phyloP scores from a whole-genome alignment of 2,329 filamentous ascomycete species.

The Ascochyta fabae region DNA sequence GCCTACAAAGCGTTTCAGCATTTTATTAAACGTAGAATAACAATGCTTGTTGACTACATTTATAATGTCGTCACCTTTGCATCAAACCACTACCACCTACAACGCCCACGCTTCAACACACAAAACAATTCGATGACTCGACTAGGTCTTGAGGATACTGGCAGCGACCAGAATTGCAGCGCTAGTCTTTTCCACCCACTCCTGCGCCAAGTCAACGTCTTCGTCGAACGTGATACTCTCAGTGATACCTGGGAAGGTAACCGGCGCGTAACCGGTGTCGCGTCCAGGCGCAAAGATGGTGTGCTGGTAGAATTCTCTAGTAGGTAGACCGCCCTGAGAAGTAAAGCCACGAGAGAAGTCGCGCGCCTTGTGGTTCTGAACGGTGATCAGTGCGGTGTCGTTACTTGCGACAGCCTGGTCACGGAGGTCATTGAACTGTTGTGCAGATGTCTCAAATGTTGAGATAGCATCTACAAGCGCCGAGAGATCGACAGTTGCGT shows the following conservation, averaged over 20 bases:
- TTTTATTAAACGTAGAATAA: too few relatives aligned
- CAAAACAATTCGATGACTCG: not conserved
- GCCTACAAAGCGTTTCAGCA: too few relatives aligned
- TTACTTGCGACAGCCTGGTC: constrained; percentile 36
- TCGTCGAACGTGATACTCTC: constrained; percentile 46
- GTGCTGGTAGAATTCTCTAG: constrained; percentile 55
- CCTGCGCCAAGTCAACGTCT: constrained; percentile 38
- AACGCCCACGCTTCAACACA: constrained; percentile 1
- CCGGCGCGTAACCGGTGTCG: constrained; percentile 49
- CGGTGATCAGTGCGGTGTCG: constrained; percentile 37
- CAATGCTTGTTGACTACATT: too few relatives aligned
- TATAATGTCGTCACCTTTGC: too few relatives aligned
- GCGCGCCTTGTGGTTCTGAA: constrained; percentile 54
- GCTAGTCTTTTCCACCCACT: constrained; percentile 47
- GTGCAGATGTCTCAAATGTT: constrained; percentile 42
- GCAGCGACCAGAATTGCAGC: constrained; percentile 42
- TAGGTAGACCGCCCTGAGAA: constrained; percentile 54
- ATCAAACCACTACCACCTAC: not conserved
- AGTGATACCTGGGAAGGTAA: constrained; percentile 48
- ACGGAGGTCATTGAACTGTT: constrained; percentile 39
- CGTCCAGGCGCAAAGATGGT: constrained; percentile 56
- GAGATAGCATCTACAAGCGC: constrained; percentile 46
- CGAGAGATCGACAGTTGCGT: constrained; percentile 41
- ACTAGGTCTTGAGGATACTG: constrained; percentile 37
- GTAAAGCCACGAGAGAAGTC: constrained; percentile 57